Evolutionary conservation across 345 rosid species (phyloP).

Genomic region (Camelina sativa): DNA sequence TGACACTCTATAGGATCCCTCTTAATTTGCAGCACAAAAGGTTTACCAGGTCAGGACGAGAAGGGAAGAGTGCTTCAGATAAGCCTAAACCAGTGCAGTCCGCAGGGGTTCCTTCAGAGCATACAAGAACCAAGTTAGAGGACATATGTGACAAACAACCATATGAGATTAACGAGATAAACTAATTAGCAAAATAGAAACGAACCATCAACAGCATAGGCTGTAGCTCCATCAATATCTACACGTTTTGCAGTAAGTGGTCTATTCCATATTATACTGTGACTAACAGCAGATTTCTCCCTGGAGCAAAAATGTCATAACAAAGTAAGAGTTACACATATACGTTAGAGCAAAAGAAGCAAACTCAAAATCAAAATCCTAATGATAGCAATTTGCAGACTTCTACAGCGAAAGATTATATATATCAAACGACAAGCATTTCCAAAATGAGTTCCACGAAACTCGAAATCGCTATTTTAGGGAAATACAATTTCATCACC

Average conservation of each 20-base stretch:
- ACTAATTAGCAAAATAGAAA: conserved; percentile 1
- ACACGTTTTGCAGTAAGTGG: conserved; percentile 63
- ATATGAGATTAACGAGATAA: not conserved
- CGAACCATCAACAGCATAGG: conserved; percentile 78
- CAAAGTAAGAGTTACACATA: not conserved
- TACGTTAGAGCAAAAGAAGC: too few relatives aligned
- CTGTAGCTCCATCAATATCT: conserved; percentile 72
- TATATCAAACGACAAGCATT: too few relatives aligned
- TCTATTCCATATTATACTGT: conserved; percentile 80
- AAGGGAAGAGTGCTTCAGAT: conserved; percentile 71
- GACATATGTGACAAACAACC: conserved; percentile 8
- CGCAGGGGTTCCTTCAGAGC: conserved; percentile 83
- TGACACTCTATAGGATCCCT: not conserved
- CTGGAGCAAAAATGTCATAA: conserved; percentile 40
- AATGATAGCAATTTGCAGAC: too few relatives aligned
- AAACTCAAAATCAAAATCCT: too few relatives aligned
- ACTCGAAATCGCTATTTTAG: not conserved
- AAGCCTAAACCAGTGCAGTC: conserved; percentile 86
- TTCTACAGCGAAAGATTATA: too few relatives aligned
- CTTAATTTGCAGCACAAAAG: not conserved
- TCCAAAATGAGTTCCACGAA: too few relatives aligned
- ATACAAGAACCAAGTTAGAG: conserved; percentile 12
- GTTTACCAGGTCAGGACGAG: conserved; percentile 80
- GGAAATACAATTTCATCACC: not conserved
- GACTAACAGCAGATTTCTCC: conserved; percentile 88